These are phyloP conservation scores for Helotiales sp. DNA, from an alignment of 2,329 filamentous ascomycete genomes.

Conservation along the genomic window DNA sequence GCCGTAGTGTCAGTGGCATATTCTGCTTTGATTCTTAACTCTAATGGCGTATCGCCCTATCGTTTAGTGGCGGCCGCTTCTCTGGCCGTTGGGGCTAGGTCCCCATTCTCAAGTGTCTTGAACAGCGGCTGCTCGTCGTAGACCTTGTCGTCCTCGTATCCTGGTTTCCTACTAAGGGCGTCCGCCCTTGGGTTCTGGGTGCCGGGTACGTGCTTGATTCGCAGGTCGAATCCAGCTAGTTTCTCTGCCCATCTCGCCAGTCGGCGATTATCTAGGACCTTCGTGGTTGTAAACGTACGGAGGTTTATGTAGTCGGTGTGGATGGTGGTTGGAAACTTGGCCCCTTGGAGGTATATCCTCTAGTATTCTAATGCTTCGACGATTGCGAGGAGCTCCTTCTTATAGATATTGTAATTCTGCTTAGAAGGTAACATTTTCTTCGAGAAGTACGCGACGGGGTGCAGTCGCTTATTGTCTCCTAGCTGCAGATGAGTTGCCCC, in stretches of 20 bases:
- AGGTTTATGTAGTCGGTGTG: background rate
- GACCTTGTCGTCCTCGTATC: background rate
- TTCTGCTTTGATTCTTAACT: background rate
- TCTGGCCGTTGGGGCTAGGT: background rate
- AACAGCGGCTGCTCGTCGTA: background rate
- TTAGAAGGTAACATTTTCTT: background rate
- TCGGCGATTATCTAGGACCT: background rate
- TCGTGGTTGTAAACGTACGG: background rate
- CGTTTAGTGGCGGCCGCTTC: background rate
- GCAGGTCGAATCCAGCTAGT: background rate
- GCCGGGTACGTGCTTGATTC: background rate
- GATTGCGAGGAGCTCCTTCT: background rate
- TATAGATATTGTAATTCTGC: background rate
- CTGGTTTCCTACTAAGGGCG: background rate
- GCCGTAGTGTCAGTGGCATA: background rate
- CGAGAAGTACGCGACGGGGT: background rate
- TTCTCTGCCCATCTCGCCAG: background rate
- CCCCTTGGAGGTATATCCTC: background rate
- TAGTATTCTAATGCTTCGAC: background rate
- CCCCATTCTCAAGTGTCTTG: background rate
- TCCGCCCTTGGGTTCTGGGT: too few relatives aligned
- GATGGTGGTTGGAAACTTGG: background rate
- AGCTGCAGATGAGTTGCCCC: background rate
- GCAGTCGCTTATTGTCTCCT: background rate
- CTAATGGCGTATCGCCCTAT: background rate